Percentiles rank a stretch among this genome's conserved stretches.
Evolutionary conservation across 2,329 filamentous ascomycete genomes (phyloP).

Genomic region (Knoxdaviesia capensis): DNA sequence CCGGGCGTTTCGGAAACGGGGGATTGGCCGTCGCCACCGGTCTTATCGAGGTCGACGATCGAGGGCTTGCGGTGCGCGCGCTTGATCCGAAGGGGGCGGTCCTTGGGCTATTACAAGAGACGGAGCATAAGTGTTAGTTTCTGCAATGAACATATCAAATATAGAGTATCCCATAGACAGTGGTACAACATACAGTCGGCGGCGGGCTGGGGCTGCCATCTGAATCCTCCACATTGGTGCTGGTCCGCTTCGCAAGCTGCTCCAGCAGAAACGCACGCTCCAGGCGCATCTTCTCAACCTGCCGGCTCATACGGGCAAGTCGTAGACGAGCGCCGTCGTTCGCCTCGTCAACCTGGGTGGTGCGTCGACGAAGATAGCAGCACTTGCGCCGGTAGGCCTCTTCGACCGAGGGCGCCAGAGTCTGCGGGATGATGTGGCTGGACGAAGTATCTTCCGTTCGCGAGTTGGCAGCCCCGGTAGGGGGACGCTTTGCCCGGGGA

Average conservation of each 20-base stretch:
- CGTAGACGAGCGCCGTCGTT: slow-evolving; percentile 70
- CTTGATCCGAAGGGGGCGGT: slow-evolving; percentile 59
- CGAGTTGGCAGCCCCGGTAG: neutral
- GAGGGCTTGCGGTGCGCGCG: slow-evolving; percentile 47
- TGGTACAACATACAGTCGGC: slow-evolving; percentile 39
- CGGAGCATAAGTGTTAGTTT: no score
- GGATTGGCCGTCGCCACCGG: slow-evolving; percentile 13
- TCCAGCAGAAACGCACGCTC: slow-evolving; percentile 60
- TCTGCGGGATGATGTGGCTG: slow-evolving; percentile 29
- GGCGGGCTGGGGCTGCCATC: slow-evolving; percentile 65
- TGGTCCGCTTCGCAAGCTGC: slow-evolving; percentile 54
- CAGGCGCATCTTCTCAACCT: slow-evolving; percentile 79
- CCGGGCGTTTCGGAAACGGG: slow-evolving; percentile 29
- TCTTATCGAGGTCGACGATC: slow-evolving; percentile 19
- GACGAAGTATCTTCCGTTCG: slow-evolving; percentile 1
- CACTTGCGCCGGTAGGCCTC: slow-evolving; percentile 94
- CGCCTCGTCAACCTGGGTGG: slow-evolving; percentile 77
- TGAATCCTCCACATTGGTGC: slow-evolving; percentile 55
- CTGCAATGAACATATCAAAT: neutral
- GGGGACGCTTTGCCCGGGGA: slow-evolving; percentile 3
- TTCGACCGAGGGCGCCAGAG: slow-evolving; percentile 74
- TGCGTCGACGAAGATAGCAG: slow-evolving; percentile 78
- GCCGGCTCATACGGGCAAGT: slow-evolving; percentile 60
- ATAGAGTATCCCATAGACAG: neutral
- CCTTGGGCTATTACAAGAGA: slow-evolving; percentile 39